Conservation (phyloP, 768 basidiomycete species). For the Termitomyces sp. region DNA sequence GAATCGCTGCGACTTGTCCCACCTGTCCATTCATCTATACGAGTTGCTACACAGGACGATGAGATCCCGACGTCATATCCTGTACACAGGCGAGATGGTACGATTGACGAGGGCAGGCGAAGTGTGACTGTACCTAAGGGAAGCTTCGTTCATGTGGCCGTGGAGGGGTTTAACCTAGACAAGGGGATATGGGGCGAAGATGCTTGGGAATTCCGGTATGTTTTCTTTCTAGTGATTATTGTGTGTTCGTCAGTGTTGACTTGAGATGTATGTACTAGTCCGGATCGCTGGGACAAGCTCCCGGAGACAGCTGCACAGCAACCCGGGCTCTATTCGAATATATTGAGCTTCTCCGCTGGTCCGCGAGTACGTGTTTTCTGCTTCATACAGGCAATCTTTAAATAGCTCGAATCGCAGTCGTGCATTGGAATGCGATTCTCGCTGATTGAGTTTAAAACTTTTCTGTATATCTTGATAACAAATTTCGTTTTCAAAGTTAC, state of each 20-base stretch:
- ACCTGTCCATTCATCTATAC: constrained; percentile 76
- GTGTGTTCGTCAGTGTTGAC: background rate
- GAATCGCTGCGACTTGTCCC: constrained; percentile 77
- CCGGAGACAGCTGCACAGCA: constrained; percentile 62
- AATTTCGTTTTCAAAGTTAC: constrained; percentile 59
- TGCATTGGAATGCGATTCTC: constrained; percentile 83
- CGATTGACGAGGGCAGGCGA: constrained; percentile 29
- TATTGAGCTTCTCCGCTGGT: constrained; percentile 74
- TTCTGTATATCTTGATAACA: constrained; percentile 65
- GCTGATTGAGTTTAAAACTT: constrained; percentile 77
- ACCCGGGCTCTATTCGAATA: constrained; percentile 69
- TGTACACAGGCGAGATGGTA: constrained; percentile 46
- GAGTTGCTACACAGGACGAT: constrained; percentile 76
- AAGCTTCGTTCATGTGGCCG: constrained; percentile 68
- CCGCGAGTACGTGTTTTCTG: constrained; percentile 55
- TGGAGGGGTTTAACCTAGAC: constrained; percentile 79
- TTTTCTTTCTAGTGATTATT: background rate
- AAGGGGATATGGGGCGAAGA: constrained; percentile 75
- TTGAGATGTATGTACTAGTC: constrained; percentile 34
- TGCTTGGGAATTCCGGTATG: constrained; percentile 79
- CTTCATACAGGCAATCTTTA: background rate
- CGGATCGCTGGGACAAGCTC: constrained; percentile 76
- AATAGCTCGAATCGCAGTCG: constrained; percentile 40
- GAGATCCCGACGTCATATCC: constrained; percentile 67
- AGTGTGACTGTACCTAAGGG: constrained; percentile 59